These are phyloP conservation scores for Penicillium sp. DNA, from an alignment of 2,329 filamentous ascomycete species.

Conservation along the genomic window DNA sequence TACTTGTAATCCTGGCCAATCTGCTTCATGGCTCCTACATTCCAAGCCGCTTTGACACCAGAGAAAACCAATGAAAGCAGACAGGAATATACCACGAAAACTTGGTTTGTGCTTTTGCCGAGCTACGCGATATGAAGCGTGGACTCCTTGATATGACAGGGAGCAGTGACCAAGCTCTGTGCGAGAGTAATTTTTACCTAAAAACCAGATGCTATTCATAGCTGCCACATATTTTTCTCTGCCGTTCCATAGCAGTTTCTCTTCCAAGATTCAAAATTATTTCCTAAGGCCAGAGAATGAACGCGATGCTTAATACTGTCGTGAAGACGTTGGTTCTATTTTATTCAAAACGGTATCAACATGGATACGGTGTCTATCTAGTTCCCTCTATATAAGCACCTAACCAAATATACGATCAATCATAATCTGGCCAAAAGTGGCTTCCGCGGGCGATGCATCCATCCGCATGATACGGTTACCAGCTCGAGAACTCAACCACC, in stretches of 20 bases:
- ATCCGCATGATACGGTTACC: constrained; percentile 82
- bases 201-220: not conserved
- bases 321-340: not conserved
- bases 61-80: not conserved
- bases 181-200: not conserved
- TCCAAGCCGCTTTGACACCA: not conserved
- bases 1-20: not conserved
- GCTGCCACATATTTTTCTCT: not conserved
- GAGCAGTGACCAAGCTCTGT: not conserved
- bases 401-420: constrained; percentile 13
- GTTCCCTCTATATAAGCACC: not conserved
- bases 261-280: not conserved
- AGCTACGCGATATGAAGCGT: not conserved
- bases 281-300: not conserved
- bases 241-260: not conserved
- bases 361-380: not conserved
- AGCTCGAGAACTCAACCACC: constrained; percentile 71
- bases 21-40: not conserved
- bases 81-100: not conserved
- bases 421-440: constrained; percentile 44
- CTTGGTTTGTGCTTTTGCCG: not conserved
- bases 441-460: constrained; percentile 64
- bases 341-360: not conserved
- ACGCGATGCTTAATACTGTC: not conserved
- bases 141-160: constrained; percentile 9